phyloP scores from a whole-genome alignment of 2,329 filamentous ascomycete genomes.

The Penicillium sp. region DNA sequence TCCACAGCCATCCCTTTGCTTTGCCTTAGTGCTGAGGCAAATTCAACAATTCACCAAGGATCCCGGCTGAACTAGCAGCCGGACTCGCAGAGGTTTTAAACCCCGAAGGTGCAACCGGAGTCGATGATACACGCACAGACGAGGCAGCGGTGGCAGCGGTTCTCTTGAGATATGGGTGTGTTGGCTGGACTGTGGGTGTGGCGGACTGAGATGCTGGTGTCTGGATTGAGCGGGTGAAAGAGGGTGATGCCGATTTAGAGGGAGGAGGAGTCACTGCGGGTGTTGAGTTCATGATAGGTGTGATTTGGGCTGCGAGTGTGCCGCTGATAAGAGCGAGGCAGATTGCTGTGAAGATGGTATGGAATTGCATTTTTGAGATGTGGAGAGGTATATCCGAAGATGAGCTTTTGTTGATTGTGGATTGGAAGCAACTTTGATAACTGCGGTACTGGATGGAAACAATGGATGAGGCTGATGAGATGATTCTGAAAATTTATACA shows the following conservation, averaged over 20 bases:
- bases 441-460: too few relatives aligned
- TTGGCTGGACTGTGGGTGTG: background rate
- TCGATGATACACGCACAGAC: background rate
- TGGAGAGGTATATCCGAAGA: background rate
- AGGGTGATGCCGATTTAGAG: background rate
- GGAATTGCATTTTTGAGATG: conserved; percentile 6
- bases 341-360: background rate
- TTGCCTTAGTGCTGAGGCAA: background rate
- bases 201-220: background rate
- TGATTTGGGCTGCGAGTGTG: background rate
- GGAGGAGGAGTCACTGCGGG: background rate
- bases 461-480: too few relatives aligned
- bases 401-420: background rate
- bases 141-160: background rate
- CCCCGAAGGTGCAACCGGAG: background rate
- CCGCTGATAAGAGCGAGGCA: conserved; percentile 3
- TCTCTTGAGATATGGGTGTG: background rate
- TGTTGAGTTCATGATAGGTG: background rate
- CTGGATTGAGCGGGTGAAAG: background rate
- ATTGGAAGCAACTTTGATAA: too few relatives aligned
- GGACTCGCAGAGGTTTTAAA: background rate
- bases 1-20: background rate
- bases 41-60: background rate
- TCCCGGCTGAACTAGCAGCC: background rate
- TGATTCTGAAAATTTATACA: background rate